Base-by-base conservation (phyloP, 306 rosid genomes). In the Rosa rugosa region DNA sequence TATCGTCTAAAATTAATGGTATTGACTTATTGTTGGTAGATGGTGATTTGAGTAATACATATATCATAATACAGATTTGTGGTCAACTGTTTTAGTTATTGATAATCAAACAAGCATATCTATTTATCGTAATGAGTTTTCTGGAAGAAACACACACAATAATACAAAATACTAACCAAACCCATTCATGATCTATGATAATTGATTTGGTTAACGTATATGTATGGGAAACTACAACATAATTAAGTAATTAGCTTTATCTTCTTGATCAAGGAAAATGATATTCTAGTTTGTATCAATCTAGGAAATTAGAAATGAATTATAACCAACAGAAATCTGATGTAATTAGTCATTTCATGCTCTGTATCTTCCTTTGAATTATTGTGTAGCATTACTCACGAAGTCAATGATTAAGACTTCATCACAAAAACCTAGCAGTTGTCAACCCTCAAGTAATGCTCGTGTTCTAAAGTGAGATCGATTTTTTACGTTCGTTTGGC, bases 21-120 rank as follows among this genome's bases (percentile, higher is more conserved):
- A 41, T 67, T 71, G 69, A 85, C 77, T 51, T 72, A 17, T 76
- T 31, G 71, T 31, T 78, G 41, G 53, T 40, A 8, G 63, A 56
- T 56, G 8, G 49, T 34, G 64, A 36, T 72, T 76, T 71, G 46
- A 23, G n/a, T 72, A n/a, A 53, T 38, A 57, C 42, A 9, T 13
- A 11, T 54, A 65, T 8, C 36, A 42, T 23, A 9, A 31, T 72
- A 51, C 13, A 13, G 2, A 65, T n/a, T 50, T 45, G 27, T 25
- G 72, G 78, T 66, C 86, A 75, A 75, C 41, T 18, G 63, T 54
- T 73, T 73, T 22, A n/a, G 69, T 54, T 57, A 77, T 27, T 44
- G 25, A 38, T 76, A 31, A 62, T 1, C 20, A 44, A 65, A 72
- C 60, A 17, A 31, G 40, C 31, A 34, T 80, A 73, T 54, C 34